Base-by-base conservation (phyloP, 2,329 filamentous ascomycete genomes). In the Phyllosticta citriasiana region DNA sequence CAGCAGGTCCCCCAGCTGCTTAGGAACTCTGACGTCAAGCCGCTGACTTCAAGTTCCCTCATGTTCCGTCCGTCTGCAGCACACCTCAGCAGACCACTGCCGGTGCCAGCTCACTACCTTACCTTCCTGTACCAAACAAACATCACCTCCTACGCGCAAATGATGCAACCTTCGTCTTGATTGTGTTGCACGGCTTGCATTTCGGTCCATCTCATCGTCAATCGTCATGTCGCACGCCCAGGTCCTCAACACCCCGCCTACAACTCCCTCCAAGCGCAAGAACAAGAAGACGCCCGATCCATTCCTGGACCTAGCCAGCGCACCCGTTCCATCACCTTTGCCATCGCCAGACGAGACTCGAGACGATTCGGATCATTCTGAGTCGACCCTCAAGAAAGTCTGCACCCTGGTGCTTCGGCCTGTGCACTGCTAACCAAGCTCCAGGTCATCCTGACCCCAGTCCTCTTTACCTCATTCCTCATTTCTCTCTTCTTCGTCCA, bases 401-500 rank as follows among this genome's bases (percentile, higher is more conserved):
- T 24, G 67, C 16, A n/a, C 40, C 33, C 7, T 51, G 26, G 47
- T 30, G 2, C 35, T 22, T 24, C 22, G 14, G 4, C 10, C 3
- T 10, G 27, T 27, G 7, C 52, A 16, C 19, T 12, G 50, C 14
- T 22, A 33, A 24, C 33, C 53, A 16, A n/a, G 25, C 24, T 25
- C 8, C 57, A 74, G 74, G 67, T 77, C 63, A 63, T 88, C 66
- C 77, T 87, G 73, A 86, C 84, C 0, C 85, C 87, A 7, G 66
- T 88, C 64, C 78, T 84, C 65, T 82, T 88, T 70, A 76, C 84
- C 57, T 81, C 84, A 24, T 88, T 88, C 73, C 71, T 89, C 52
- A 54, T 88, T 65, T 88, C 86, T 1, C 80, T 89, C 54, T 78
- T 80, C 69, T 72, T 87, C 57, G 79, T 88, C 53, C 85, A 88